Evolutionary conservation across 768 basidiomycete species (phyloP), one percentile per base, ranked within the genome.

Genomic region (Obba rivulosa): DNA sequence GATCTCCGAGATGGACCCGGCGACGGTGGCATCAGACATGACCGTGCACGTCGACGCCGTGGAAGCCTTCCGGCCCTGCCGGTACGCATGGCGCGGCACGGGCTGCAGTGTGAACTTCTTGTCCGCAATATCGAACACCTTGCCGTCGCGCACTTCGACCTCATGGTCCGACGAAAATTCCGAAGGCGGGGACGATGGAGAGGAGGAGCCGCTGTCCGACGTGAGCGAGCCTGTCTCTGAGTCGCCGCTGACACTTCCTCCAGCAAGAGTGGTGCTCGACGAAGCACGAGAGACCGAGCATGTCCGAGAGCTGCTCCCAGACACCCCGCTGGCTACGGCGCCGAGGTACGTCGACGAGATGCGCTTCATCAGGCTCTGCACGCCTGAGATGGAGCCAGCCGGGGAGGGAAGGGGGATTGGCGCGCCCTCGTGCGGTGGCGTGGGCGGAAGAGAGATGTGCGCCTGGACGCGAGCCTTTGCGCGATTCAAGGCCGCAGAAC

Each of bases 201-300:
- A 60, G 17, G 62, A 57, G 11, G 53, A 57, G 1, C 55, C 56
- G 46, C 62, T 59, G 51, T 57, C 56, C 43, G 58, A 61, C n/a
- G 76, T 75, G 40, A 84, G 66, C 22, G 80, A 83, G 48, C 74
- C 78, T 58, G 81, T 69, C 43, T 84, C 84, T 2, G 83, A 83
- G 31, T 62, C 61, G 38, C 54, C 53, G 36, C 72, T 73, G 23
- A 66, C 66, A 54, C 71, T 77, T 31, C 68, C 71, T 57, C 69
- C 72, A 66, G 75, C 74, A 38, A 73, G 67, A 34, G 70, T 66
- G n/a, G 70, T 67, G 16, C 69, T 71, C 22, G 66, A 66, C 35
- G 57, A 55, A 17, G 41, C 40, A 25, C 31, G 41, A 18, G 24
- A 31, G 28, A 21, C 28, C 4, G 66, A 49, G 4, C 66, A 65